phyloP scores from a whole-genome alignment of 2,329 filamentous ascomycete species.

The Gremmenia infestans region DNA sequence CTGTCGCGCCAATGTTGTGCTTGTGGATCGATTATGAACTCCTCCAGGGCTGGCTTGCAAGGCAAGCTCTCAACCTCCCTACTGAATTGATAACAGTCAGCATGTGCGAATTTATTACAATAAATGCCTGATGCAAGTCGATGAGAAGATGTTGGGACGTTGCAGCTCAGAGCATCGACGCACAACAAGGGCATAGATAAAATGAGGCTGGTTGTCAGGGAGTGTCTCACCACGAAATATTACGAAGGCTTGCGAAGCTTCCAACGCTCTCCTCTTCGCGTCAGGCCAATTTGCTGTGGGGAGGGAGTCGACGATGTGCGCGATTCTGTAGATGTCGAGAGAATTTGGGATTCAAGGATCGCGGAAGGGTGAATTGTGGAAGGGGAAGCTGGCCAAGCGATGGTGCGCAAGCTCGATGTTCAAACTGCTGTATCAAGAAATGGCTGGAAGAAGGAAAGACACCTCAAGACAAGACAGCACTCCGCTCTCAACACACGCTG shows the following conservation, averaged over 20 bases:
- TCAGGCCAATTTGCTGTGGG: slow-evolving; percentile 8
- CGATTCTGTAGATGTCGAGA: slow-evolving; percentile 7
- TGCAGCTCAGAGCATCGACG: slow-evolving; percentile 22
- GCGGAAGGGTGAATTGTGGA: slow-evolving; percentile 8
- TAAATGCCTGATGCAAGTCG: slow-evolving; percentile 1
- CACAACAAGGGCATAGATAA: slow-evolving; percentile 15
- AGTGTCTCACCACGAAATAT: slow-evolving; percentile 28
- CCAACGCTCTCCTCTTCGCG: slow-evolving; percentile 14
- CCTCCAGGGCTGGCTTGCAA: slow-evolving; percentile 13
- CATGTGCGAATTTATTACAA: slow-evolving; percentile 14
- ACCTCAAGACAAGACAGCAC: slow-evolving; percentile 15
- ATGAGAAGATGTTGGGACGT: slow-evolving; percentile 5
- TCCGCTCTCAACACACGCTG: slow-evolving; percentile 17
- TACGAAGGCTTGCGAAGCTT: slow-evolving; percentile 11
- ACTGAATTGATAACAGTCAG: slow-evolving; percentile 17
- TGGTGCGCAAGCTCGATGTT: slow-evolving; percentile 22
- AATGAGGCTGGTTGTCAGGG: slow-evolving; percentile 22
- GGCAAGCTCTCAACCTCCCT: slow-evolving; percentile 17
- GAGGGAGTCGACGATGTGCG: slow-evolving; percentile 9
- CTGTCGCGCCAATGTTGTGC: slow-evolving; percentile 18
- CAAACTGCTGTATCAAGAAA: slow-evolving; percentile 18
- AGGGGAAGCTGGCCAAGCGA: slow-evolving; percentile 18
- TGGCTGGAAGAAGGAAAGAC: slow-evolving; percentile 24
- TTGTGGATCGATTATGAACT: slow-evolving; percentile 17
- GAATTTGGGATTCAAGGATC: slow-evolving; percentile 2